A percentile compares a stretch with the other conserved stretches of the same genome.
These are phyloP conservation scores for Ophiostoma himal-ulmi DNA, from an alignment of 2,329 filamentous ascomycete genomes.

Conservation along the genomic window DNA sequence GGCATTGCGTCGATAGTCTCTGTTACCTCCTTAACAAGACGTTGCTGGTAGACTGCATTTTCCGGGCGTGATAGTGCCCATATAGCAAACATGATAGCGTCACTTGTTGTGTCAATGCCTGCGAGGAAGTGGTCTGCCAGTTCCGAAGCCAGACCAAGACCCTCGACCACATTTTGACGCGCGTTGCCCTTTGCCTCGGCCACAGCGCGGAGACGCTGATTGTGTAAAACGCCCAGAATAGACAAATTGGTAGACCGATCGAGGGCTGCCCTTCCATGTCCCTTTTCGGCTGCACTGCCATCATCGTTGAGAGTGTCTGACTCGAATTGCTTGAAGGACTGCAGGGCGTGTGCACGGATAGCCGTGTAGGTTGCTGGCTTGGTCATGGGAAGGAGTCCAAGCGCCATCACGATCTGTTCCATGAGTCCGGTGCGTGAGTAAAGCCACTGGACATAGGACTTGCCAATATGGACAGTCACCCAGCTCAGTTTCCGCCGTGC, in stretches of 20 bases:
- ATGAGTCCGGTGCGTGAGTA: conserved; percentile 38
- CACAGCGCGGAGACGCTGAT: neutral
- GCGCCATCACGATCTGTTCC: conserved; percentile 33
- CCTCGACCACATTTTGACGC: conserved; percentile 30
- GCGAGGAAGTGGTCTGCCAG: conserved; percentile 49
- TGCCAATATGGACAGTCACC: conserved; percentile 44
- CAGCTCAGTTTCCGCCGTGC: conserved; percentile 42
- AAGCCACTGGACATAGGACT: conserved; percentile 42
- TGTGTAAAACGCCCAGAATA: conserved; percentile 38
- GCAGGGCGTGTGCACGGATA: conserved; percentile 36
- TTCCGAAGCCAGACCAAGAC: conserved; percentile 47
- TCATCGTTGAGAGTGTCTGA: neutral
- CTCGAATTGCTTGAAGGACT: conserved; percentile 29
- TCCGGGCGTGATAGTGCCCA: conserved; percentile 44
- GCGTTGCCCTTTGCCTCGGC: conserved; percentile 15
- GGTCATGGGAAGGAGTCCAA: conserved; percentile 43
- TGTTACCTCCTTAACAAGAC: conserved; percentile 40
- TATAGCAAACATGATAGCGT: conserved; percentile 46
- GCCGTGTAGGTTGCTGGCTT: conserved; percentile 48
- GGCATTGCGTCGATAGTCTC: neutral
- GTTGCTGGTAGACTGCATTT: conserved; percentile 40
- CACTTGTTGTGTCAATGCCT: conserved; percentile 45
- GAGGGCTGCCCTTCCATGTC: conserved; percentile 17
- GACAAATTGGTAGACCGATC: conserved; percentile 26
- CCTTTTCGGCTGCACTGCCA: neutral